Conservation (phyloP, 768 basidiomycete genomes). For the Galerina sulciceps region DNA sequence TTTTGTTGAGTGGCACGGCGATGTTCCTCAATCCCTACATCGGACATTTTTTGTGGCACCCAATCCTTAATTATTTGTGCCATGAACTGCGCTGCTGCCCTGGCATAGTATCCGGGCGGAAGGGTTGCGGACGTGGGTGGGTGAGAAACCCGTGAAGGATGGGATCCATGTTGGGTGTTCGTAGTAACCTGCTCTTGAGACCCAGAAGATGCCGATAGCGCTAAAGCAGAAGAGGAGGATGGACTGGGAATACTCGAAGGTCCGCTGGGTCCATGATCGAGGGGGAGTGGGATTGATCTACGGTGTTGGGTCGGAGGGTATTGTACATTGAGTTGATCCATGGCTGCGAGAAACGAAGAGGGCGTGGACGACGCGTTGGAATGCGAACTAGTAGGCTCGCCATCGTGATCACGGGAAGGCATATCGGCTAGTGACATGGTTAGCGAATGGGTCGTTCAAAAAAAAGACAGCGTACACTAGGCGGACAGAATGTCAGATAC, state of each 20-base stretch:
- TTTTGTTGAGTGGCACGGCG: constrained; percentile 11
- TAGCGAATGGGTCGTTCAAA: not conserved
- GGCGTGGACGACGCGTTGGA: not conserved
- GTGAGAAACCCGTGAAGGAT: too few species aligned
- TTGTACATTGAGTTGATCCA: not conserved
- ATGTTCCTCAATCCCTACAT: constrained; percentile 9
- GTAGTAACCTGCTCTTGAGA: too few species aligned
- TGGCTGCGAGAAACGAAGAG: not conserved
- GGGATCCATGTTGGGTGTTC: not conserved
- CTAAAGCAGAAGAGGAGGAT: not conserved
- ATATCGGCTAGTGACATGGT: not conserved
- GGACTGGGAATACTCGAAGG: not conserved
- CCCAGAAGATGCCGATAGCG: not conserved
- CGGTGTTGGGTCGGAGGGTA: not conserved
- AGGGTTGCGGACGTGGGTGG: not conserved
- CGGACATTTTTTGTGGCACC: constrained; percentile 15
- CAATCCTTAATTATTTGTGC: constrained; percentile 16
- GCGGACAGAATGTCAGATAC: not conserved
- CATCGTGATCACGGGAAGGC: not conserved
- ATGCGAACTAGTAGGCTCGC: not conserved
- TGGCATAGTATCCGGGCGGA: not conserved
- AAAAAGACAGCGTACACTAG: not conserved
- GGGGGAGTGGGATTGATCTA: not conserved
- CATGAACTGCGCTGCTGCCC: not conserved
- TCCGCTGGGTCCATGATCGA: not conserved